Base-by-base conservation (phyloP, 306 rosid genomes). In the Vigna hirtella region DNA sequence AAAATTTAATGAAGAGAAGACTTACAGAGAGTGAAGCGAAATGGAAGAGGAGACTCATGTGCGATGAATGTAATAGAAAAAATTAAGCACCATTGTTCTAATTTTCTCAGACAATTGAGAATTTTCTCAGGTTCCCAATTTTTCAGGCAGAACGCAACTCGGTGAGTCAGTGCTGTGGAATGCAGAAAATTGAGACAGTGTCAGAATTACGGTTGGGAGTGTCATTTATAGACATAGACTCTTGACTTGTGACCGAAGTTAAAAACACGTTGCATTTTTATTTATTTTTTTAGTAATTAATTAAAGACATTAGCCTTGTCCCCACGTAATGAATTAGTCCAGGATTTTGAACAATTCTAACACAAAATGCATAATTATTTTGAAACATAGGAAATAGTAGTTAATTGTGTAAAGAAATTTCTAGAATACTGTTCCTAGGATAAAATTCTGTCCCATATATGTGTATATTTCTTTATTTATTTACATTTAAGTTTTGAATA, bases 11-110 rank as follows among this genome's bases (percentile, higher is more conserved):
- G 63, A 84, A 18, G 26, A 55, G 42, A 43, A 56, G n/a, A 30
- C 79, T 86, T 66, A 86, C 94, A 67, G 45, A 72, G 20, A 63
- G 61, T 49, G 73, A 72, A 83, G 64, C 78, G 7, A 66, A 62
- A 72, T 14, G n/a, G 80, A 40, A 65, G 84, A 69, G 43, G 85
- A 77, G 32, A 55, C 1, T 85, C 81, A 82, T 64, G 77, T 70
- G 38, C 66, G 79, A 65, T 61, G 87, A 11, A 71, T 62, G 64
- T 75, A 82, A 72, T 38, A 73, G 3, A 24, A 22, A 59, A 81
- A 47, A 30, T 26, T 59, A 32, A 73, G 64, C 26, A 48, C 18
- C 86, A 87, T 79, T 71, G 1, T 45, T 32, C 20, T 34, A 38
- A 47, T 42, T 48, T 56, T 67, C 58, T 42, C 15, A 2, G 64